Base-by-base conservation (phyloP, 2,329 filamentous ascomycete genomes). In the Pseudophaeomoniella oleicola region DNA sequence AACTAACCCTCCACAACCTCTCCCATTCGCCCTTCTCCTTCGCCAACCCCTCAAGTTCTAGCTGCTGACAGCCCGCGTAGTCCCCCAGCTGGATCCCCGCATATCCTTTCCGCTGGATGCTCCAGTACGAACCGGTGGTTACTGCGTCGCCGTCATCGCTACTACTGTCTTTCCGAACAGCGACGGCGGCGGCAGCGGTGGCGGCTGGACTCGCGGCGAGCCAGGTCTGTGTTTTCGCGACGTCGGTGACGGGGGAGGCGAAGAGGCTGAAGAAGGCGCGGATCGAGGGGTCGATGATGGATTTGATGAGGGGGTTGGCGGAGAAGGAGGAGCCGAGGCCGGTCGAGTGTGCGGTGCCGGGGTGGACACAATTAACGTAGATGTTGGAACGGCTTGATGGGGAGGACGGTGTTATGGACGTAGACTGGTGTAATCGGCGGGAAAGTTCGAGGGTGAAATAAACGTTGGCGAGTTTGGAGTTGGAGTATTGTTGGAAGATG, bases 111-210 rank as follows among this genome's bases (percentile, higher is more conserved):
- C 22, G 6, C n/a, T n/a, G 6, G 22, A 27, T 27, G 22, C n/a
- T 27, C 22, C 22, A 27, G 22, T 27, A 27, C n/a, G 6, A n/a
- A n/a, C 22, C 22, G 49, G 46, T 46, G 22, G n/a, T 27, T 27
- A 6, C 22, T 27, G 6, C 9, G n/a, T 27, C 22, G 22, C 22
- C 9, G n/a, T n/a, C n/a, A n/a, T n/a, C n/a, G n/a, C n/a, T n/a
- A n/a, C n/a, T n/a, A n/a, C n/a, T n/a, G n/a, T n/a, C n/a, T n/a
- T n/a, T n/a, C n/a, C n/a, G n/a, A n/a, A n/a, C n/a, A n/a, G n/a
- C n/a, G n/a, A n/a, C n/a, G n/a, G n/a, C n/a, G n/a, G n/a, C n/a
- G n/a, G n/a, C n/a, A n/a, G n/a, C n/a, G n/a, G n/a, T n/a, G 22
- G n/a, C 22, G 22, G n/a, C n/a, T n/a, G 22, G 22, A n/a, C 22